A percentile compares a stretch with the other conserved stretches of the same genome.
phyloP scores from a whole-genome alignment of 495 filamentous ascomycete genomes.

The Xylaria acuta region DNA sequence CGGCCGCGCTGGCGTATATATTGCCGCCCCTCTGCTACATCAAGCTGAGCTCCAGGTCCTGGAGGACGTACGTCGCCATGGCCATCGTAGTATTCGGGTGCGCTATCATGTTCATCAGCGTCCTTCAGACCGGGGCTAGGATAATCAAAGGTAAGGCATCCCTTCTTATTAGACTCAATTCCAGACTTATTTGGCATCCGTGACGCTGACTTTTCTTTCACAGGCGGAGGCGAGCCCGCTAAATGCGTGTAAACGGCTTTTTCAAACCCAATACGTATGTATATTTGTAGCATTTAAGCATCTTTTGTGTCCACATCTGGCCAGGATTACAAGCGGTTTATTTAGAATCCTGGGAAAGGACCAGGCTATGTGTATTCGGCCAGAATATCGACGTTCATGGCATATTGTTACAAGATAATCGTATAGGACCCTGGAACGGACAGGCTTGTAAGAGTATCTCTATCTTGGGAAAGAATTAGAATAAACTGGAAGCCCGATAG shows the following conservation, averaged over 20 bases:
- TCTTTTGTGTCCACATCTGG: neutral
- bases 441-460: neutral
- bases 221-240: constrained; percentile 39
- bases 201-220: constrained; percentile 7
- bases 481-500: neutral
- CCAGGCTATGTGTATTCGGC: neutral
- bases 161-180: neutral
- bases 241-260: constrained; percentile 37
- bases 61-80: constrained; percentile 75
- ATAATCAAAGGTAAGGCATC: constrained; percentile 56
- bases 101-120: constrained; percentile 82
- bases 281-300: constrained; percentile 27
- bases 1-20: constrained; percentile 93
- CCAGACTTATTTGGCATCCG: neutral
- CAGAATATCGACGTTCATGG: neutral
- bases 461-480: constrained; percentile 5
- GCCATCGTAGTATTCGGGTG: constrained; percentile 76
- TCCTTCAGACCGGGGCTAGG: constrained; percentile 75
- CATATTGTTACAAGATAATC: neutral
- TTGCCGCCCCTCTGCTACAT: constrained; percentile 94
- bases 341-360: neutral
- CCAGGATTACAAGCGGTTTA: neutral
- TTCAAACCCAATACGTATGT: neutral
- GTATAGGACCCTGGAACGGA: neutral
- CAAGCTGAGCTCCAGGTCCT: constrained; percentile 80